Conservation (phyloP, 768 basidiomycete genomes). For the Mycena crocata region DNA sequence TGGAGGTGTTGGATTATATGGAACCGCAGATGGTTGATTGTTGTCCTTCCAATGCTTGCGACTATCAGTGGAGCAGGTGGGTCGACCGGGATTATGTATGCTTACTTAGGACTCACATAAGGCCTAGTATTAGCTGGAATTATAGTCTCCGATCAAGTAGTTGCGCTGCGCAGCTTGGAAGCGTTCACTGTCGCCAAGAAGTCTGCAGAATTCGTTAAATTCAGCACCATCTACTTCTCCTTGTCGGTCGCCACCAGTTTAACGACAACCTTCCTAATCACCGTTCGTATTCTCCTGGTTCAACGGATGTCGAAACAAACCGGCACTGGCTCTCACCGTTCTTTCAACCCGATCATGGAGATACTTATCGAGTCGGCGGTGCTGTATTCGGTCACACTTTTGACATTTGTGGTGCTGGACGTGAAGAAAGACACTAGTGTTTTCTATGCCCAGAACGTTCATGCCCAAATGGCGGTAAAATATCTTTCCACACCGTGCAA, state of each 20-base stretch:
- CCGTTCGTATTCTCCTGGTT: conserved; percentile 6
- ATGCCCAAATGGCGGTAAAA: conserved; percentile 19
- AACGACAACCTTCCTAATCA: conserved; percentile 14
- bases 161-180: not conserved
- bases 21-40: conserved; percentile 16
- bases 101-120: not conserved
- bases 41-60: conserved; percentile 14
- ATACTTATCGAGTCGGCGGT: conserved; percentile 20
- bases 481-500: not conserved
- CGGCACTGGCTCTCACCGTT: not conserved
- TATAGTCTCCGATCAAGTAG: conserved; percentile 11
- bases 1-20: conserved; percentile 23
- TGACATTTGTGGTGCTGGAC: conserved; percentile 17
- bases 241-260: conserved; percentile 22
- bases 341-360: conserved; percentile 19
- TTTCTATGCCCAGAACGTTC: conserved; percentile 22
- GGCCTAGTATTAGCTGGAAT: conserved; percentile 13
- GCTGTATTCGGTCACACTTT: conserved; percentile 10
- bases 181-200: conserved; percentile 12
- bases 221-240: conserved; percentile 22
- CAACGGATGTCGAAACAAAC: not conserved
- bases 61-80: conserved; percentile 1
- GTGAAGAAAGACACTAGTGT: conserved; percentile 8
- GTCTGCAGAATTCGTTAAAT: conserved; percentile 5
- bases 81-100: not conserved